Percentiles rank a stretch among this genome's conserved stretches.
phyloP scores from a whole-genome alignment of 176 grass and related monocot genomes.

The Avena sativa region DNA sequence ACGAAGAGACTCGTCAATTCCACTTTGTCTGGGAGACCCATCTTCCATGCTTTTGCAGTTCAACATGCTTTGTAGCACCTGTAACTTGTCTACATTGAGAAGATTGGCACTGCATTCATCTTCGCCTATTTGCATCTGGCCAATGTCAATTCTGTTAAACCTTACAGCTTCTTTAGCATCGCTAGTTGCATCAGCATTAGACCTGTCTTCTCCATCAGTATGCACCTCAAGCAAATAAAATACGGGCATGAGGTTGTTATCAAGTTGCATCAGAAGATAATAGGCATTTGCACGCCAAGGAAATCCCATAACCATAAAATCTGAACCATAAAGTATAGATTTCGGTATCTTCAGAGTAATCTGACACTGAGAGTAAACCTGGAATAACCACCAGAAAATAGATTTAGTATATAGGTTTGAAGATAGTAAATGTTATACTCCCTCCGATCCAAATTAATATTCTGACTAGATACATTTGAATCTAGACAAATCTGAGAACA shows the following conservation, averaged over 20 bases:
- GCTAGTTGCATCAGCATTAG: conserved; percentile 53
- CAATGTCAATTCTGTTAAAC: conserved; percentile 73
- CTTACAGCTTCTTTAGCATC: conserved; percentile 62
- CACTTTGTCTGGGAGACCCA: conserved; percentile 36
- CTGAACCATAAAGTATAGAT: conserved; percentile 69
- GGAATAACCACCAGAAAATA: conserved; percentile 45
- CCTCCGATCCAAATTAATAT: no score
- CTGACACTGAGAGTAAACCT: conserved; percentile 83
- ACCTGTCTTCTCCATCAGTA: conserved; percentile 53
- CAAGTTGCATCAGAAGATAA: conserved; percentile 89
- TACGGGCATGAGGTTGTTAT: conserved; percentile 73
- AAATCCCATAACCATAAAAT: conserved; percentile 75
- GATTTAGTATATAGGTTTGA: conserved; percentile 30
- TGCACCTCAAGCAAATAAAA: conserved; percentile 80
- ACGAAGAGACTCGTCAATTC: conserved; percentile 46
- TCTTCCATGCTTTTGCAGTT: conserved; percentile 50
- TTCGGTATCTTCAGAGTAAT: conserved; percentile 72
- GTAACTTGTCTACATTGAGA: conserved; percentile 58
- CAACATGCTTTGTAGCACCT: conserved; percentile 42
- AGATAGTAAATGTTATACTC: conserved; percentile 22
- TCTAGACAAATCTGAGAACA: no score
- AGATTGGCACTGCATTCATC: conserved; percentile 63
- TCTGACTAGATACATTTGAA: no score
- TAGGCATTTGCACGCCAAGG: conserved; percentile 77
- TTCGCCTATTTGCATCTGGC: conserved; percentile 67